Evolutionary conservation across 345 rosid genomes (phyloP), one percentile per base, ranked within the genome.

Genomic region (Dipteronia sinensis): DNA sequence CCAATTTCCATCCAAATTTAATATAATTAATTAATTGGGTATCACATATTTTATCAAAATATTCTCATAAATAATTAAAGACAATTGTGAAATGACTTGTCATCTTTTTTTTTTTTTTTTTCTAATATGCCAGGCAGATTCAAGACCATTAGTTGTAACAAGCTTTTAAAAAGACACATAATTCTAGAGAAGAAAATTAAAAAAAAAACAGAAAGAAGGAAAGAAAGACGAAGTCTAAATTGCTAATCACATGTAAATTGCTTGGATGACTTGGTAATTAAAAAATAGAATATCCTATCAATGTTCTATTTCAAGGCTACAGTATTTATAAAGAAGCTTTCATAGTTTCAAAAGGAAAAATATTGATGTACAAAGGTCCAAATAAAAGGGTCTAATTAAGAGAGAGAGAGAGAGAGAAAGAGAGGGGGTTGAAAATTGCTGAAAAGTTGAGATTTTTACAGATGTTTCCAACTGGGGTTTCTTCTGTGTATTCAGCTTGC

Each of bases 401-500:
- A n/a, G n/a, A n/a, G n/a, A n/a, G n/a, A n/a, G 25, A 49, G 38
- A 1, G 1, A 10, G 29, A 55, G 69, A 62, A 66, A 69, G n/a
- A 46, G 46, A 68, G 27, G 65, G 73, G n/a, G 64, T 6, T n/a
- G 64, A 59, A 59, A 53, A 53, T 53, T 16, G 58, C 15, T 25
- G 23, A 22, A 47, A 22, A 59, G 64, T 16, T 8, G 15, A 10
- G 70, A 10, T 38, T 7, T 73, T 46, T 51, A 22, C 0, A 69
- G 59, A 84, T 84, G 89, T 4, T 70, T 67, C 76, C 82, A 12
- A 8, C 68, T 61, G 82, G 25, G 58, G 20, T 73, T 13, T 72
- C 81, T 77, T 42, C 88, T 8, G 62, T 80, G 55, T 77, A 68
- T 75, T 74, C 74, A 44, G 81, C 78, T 10, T 86, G 77, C 84